A percentile compares a stretch with the other conserved stretches of the same genome.
Conservation (phyloP, 345 rosid genomes). For the Populus alba region DNA sequence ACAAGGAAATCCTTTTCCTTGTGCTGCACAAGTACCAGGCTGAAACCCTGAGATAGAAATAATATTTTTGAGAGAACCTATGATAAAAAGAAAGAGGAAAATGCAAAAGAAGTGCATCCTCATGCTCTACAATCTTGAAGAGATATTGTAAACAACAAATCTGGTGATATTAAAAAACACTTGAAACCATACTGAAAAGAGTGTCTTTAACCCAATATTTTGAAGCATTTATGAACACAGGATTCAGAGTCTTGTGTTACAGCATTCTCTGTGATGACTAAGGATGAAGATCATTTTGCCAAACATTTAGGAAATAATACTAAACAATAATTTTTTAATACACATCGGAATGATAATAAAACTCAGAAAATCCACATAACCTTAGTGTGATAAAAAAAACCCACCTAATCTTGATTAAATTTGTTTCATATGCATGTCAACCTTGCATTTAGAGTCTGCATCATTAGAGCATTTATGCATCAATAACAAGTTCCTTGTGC, state of each 20-base stretch:
- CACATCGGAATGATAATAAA: neutral
- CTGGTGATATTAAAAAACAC: neutral
- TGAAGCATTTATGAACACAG: neutral
- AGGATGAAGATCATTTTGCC: neutral
- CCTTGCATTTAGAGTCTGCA: neutral
- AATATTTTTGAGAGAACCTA: conserved; percentile 3
- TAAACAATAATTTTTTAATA: too few relatives aligned
- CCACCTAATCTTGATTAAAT: neutral
- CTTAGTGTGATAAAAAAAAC: neutral
- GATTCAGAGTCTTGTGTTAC: neutral
- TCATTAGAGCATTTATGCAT: too few relatives aligned
- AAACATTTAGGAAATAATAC: neutral
- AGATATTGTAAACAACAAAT: neutral
- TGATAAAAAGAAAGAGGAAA: too few relatives aligned
- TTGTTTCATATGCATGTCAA: too few relatives aligned
- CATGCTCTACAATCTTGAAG: neutral
- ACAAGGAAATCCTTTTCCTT: conserved; percentile 90
- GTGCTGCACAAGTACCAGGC: conserved; percentile 80
- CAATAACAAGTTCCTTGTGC: neutral
- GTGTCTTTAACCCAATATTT: neutral
- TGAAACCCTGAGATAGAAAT: conserved; percentile 66
- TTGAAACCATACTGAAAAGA: neutral
- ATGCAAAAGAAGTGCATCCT: neutral
- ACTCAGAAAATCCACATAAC: too few relatives aligned
- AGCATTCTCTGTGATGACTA: neutral